Conservation (phyloP, 2,329 filamentous ascomycete genomes). For the Lithohypha guttulata region DNA sequence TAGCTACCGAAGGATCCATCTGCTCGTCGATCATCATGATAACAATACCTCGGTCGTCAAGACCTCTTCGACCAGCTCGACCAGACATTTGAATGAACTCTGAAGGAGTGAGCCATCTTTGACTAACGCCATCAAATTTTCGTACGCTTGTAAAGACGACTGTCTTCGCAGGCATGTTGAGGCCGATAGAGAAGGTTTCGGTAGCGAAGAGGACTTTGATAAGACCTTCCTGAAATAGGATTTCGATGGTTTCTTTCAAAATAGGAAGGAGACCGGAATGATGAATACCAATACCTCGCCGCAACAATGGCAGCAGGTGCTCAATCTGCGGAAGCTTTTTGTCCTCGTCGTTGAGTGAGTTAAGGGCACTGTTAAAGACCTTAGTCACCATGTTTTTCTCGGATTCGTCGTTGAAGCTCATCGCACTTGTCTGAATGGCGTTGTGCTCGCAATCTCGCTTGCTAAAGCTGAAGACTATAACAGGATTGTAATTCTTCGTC, state of each 20-base stretch:
- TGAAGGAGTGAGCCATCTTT: conserved; percentile 78
- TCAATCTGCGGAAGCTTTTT: conserved; percentile 79
- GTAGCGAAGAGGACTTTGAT: conserved; percentile 98
- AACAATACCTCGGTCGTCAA: conserved; percentile 94
- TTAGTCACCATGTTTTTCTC: conserved; percentile 91
- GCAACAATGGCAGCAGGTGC: conserved; percentile 76
- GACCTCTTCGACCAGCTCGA: conserved; percentile 87
- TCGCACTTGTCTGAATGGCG: conserved; percentile 72
- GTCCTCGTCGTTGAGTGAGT: conserved; percentile 85
- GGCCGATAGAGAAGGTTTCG: conserved; percentile 94
- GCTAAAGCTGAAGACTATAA: conserved; percentile 99
- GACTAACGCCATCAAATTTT: conserved; percentile 78
- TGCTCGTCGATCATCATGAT: conserved; percentile 99
- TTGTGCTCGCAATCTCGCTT: conserved; percentile 91
- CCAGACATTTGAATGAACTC: conserved; percentile 99
- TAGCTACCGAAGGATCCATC: conserved; percentile 88
- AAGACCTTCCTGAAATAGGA: conserved; percentile 92
- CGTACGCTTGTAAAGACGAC: conserved; percentile 97
- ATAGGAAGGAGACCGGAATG: conserved; percentile 93
- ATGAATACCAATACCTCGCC: conserved; percentile 91
- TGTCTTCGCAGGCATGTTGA: conserved; percentile 99
- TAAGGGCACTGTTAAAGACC: conserved; percentile 87
- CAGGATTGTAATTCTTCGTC: conserved; percentile 91
- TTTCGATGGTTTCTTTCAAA: conserved; percentile 96
- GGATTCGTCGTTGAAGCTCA: conserved; percentile 92